Evolutionary conservation across 352 stramenopile species (phyloP), one percentile per base, ranked within the genome.

Genomic region (Phytophthora multivora): DNA sequence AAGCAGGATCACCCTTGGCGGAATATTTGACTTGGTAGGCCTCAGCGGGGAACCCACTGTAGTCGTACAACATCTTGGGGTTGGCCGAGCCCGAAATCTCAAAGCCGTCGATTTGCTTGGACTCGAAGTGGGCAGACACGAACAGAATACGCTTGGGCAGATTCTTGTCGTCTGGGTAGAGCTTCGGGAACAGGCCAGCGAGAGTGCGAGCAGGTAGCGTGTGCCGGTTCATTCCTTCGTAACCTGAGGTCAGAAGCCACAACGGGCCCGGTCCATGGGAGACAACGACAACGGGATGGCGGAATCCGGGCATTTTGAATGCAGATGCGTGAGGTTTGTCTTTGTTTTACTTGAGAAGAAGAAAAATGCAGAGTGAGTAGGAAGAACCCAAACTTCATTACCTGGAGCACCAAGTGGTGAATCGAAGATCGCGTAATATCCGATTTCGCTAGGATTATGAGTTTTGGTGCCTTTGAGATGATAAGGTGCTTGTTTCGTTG

Each of bases 41-140:
- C 53, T 96, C 69, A 2, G 36, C 25, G 8, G 87, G 88, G 61
- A 98, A 98, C 8, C 84, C 83, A 51, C 80, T 86, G 72, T 97
- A 98, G 71, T 98, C 92, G 74, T 83, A 97, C 39, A 96, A 59
- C 46, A 97, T 73, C 6, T 66, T 38, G 16, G 80, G 80, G 3
- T 63, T 56, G n/a, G 77, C 73, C 4, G 72, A 51, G 21, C 78
- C 79, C 25, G 72, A 77, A 56, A 84, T 86, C 33, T 75, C 62
- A 15, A 75, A 72, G 18, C 41, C 53, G 12, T 33, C 43, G 38
- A n/a, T n/a, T n/a, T 69, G 49, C 16, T 68, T 51, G 10, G 56
- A 70, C 58, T 96, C 83, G 69, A 80, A 97, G 61, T 97, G 90
- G 31, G 86, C 90, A 8, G 76, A 88, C 21, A 97, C 58, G 19